A percentile compares a stretch with the other conserved stretches of the same genome.
These are phyloP conservation scores for Trichomonascaceae sp. DNA, from an alignment of 1,139 yeast species.

Conservation along the genomic window DNA sequence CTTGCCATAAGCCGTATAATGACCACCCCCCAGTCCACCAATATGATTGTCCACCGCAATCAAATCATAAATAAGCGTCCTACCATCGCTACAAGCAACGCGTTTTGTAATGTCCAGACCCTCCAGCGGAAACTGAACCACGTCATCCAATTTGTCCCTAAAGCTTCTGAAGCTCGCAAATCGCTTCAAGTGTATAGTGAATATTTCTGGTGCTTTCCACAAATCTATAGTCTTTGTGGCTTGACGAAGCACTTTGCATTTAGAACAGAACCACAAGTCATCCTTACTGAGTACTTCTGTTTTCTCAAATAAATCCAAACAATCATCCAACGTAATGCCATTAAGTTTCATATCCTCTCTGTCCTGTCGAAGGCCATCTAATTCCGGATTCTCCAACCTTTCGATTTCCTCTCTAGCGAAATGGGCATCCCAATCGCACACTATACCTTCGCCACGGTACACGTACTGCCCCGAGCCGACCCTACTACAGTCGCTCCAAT, in stretches of 20 bases:
- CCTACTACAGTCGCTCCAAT: background rate
- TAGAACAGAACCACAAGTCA: constrained; percentile 92
- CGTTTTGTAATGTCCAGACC: constrained; percentile 67
- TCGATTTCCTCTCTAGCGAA: constrained; percentile 40
- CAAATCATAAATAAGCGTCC: constrained; percentile 59
- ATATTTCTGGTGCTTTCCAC: constrained; percentile 87
- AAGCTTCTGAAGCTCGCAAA: constrained; percentile 81
- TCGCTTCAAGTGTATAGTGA: constrained; percentile 84
- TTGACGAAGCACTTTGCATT: constrained; percentile 80
- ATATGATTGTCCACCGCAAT: constrained; percentile 92
- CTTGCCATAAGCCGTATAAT: constrained; percentile 84
- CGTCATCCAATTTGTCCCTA: constrained; percentile 82
- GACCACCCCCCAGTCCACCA: constrained; percentile 98
- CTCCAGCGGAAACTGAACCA: constrained; percentile 81
- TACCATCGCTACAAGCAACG: constrained; percentile 37
- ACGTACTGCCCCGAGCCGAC: constrained; percentile 21
- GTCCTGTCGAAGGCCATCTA: constrained; percentile 36
- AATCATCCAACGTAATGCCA: constrained; percentile 59
- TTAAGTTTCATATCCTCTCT: constrained; percentile 39
- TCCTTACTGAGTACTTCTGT: constrained; percentile 84
- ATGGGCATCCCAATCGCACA: constrained; percentile 65
- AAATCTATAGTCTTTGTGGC: constrained; percentile 88
- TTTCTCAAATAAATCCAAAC: constrained; percentile 67
- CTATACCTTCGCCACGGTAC: constrained; percentile 43
- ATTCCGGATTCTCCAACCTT: constrained; percentile 30